Evolutionary conservation across 495 filamentous ascomycete genomes (phyloP).

Genomic region (Penicillium robsamsonii): DNA sequence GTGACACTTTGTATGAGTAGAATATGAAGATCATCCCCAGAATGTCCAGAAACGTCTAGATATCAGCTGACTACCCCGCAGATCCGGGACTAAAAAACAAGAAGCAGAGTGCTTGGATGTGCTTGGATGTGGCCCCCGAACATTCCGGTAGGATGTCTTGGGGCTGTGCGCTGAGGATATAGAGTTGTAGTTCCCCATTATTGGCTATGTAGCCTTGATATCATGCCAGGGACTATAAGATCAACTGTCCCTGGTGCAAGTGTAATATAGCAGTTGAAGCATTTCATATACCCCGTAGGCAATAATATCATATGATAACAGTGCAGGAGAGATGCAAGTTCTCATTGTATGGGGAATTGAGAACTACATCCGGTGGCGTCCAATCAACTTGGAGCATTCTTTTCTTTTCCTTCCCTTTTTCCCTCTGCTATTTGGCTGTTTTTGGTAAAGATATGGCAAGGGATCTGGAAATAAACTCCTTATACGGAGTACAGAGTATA

Average conservation of each 20-base stretch:
- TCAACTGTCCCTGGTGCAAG: neutral
- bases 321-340: neutral
- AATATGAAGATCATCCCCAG: neutral
- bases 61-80: slow-evolving; percentile 33
- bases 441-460: neutral
- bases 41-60: neutral
- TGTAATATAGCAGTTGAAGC: neutral
- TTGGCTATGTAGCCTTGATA: too few species aligned
- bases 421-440: too few species aligned
- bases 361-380: slow-evolving; percentile 4
- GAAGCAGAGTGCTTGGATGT: neutral
- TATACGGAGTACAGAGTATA: neutral
- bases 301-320: neutral
- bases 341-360: slow-evolving; percentile 8
- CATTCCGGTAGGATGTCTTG: neutral
- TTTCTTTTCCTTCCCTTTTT: neutral
- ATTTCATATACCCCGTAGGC: neutral
- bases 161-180: too few species aligned
- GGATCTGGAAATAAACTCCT: neutral
- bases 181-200: too few species aligned
- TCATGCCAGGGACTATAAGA: neutral
- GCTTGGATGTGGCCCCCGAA: neutral
- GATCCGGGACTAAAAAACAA: slow-evolving; percentile 3
- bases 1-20: too few species aligned
- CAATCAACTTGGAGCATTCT: neutral